Percentiles rank a stretch among this genome's conserved stretches.
phyloP scores from a whole-genome alignment of 805 yeast genomes.

The Myxozyma melibiosi region DNA sequence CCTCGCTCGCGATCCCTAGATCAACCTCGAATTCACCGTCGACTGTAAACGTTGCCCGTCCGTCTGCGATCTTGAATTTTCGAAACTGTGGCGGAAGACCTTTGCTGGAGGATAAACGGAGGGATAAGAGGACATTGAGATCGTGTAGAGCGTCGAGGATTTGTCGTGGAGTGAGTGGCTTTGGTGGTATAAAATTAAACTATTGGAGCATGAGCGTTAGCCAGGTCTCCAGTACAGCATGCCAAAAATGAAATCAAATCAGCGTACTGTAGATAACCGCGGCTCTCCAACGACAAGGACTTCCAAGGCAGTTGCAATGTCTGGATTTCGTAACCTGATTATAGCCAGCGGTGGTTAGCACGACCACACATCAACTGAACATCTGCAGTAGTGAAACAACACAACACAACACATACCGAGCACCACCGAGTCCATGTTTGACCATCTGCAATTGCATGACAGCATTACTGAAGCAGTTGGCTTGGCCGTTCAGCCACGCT shows the following conservation, averaged over 20 bases:
- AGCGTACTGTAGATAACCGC: conserved; percentile 27
- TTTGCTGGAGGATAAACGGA: conserved; percentile 67
- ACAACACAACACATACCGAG: conserved; percentile 51
- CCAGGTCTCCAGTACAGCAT: background rate
- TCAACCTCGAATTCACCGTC: conserved; percentile 71
- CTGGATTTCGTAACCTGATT: conserved; percentile 74
- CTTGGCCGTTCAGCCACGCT: conserved; percentile 83
- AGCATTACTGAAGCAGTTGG: conserved; percentile 63
- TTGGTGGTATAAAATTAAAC: conserved; percentile 49
- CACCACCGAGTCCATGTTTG: conserved; percentile 74
- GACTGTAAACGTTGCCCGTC: conserved; percentile 68
- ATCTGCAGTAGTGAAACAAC: background rate
- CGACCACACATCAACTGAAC: too few species aligned
- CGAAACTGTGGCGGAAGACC: conserved; percentile 65
- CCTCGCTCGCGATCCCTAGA: conserved; percentile 70
- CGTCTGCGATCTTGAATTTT: conserved; percentile 69
- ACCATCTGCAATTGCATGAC: conserved; percentile 69
- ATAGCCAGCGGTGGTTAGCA: too few species aligned
- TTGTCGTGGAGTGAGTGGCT: conserved; percentile 55
- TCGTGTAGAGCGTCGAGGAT: conserved; percentile 64
- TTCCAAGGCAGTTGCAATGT: conserved; percentile 81
- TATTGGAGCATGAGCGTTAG: background rate
- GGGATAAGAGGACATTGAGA: conserved; percentile 70
- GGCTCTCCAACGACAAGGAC: conserved; percentile 66
- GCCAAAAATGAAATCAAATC: background rate